Conservation (phyloP, 1,284 basidiomycete genomes). For the Tilletia horrida region DNA sequence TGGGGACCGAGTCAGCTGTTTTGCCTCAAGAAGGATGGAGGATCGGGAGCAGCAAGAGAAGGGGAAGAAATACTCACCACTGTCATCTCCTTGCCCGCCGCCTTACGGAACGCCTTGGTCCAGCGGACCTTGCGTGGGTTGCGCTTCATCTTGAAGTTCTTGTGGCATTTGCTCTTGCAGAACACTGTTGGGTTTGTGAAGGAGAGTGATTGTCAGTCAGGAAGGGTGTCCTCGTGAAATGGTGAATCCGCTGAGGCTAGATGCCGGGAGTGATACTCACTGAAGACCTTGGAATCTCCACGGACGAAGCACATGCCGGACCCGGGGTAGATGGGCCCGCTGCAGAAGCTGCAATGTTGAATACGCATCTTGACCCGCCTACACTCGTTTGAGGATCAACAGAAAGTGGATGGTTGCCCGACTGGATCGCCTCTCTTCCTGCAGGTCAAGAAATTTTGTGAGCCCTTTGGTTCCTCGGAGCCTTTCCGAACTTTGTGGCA, state of each 20-base stretch:
- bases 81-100: slow-evolving; percentile 99
- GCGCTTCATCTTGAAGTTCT: slow-evolving; percentile 84
- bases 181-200: slow-evolving; percentile 30
- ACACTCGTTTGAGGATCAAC: too few species aligned
- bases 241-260: too few species aligned
- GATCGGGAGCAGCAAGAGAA: slow-evolving; percentile 10
- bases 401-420: too few species aligned
- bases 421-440: too few species aligned
- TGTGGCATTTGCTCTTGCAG: slow-evolving; percentile 55
- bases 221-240: slow-evolving; percentile 1
- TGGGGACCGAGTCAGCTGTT: neutral
- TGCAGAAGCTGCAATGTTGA: slow-evolving; percentile 65
- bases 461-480: too few species aligned
- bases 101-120: slow-evolving; percentile 99
- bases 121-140: slow-evolving; percentile 98
- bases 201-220: neutral
- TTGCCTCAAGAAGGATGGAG: neutral
- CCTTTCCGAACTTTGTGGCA: too few species aligned
- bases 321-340: slow-evolving; percentile 88
- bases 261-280: slow-evolving; percentile 57
- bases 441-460: too few species aligned
- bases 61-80: slow-evolving; percentile 60
- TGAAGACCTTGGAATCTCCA: slow-evolving; percentile 57
- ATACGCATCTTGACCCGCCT: slow-evolving; percentile 48
- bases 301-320: slow-evolving; percentile 60